These are phyloP conservation scores for Sungouiella thailandica DNA, from an alignment of 805 yeast species.

Conservation along the genomic window DNA sequence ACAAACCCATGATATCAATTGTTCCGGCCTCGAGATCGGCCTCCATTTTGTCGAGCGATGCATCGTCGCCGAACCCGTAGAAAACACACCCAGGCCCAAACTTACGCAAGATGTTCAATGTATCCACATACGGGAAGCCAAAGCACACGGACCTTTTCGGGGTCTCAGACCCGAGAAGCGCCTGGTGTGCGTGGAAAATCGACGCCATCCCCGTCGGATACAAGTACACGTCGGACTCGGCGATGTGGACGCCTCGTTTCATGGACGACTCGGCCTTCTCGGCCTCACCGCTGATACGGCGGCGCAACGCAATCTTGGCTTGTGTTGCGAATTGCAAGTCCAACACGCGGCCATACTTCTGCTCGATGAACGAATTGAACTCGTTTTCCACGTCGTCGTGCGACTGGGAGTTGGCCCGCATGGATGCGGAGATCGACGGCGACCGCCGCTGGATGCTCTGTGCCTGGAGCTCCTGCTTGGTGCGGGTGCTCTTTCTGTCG, in stretches of 20 bases:
- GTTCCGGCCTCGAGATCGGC: slow-evolving; percentile 51
- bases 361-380: slow-evolving; percentile 69
- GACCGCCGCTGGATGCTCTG: slow-evolving; percentile 27
- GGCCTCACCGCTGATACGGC: slow-evolving; percentile 68
- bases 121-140: slow-evolving; percentile 96
- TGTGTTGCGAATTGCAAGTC: slow-evolving; percentile 70
- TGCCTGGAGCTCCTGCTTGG: slow-evolving; percentile 33
- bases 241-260: neutral
- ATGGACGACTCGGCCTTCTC: slow-evolving; percentile 21
- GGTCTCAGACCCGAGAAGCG: slow-evolving; percentile 27
- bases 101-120: slow-evolving; percentile 76
- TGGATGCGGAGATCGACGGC: slow-evolving; percentile 27
- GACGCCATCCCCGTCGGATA: slow-evolving; percentile 93
- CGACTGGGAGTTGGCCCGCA: slow-evolving; percentile 17
- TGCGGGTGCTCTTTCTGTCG: slow-evolving; percentile 11
- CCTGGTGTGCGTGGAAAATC: slow-evolving; percentile 74
- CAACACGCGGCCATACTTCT: slow-evolving; percentile 84
- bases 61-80: slow-evolving; percentile 78
- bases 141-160: slow-evolving; percentile 75
- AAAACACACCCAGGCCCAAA: slow-evolving; percentile 91
- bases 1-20: slow-evolving; percentile 60
- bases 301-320: slow-evolving; percentile 69
- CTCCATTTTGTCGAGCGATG: slow-evolving; percentile 63
- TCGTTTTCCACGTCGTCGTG: slow-evolving; percentile 44
- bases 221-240: slow-evolving; percentile 68